A percentile compares a stretch with the other conserved stretches of the same genome.
phyloP scores from a whole-genome alignment of 768 basidiomycete species.

The Auriscalpium orientale region DNA sequence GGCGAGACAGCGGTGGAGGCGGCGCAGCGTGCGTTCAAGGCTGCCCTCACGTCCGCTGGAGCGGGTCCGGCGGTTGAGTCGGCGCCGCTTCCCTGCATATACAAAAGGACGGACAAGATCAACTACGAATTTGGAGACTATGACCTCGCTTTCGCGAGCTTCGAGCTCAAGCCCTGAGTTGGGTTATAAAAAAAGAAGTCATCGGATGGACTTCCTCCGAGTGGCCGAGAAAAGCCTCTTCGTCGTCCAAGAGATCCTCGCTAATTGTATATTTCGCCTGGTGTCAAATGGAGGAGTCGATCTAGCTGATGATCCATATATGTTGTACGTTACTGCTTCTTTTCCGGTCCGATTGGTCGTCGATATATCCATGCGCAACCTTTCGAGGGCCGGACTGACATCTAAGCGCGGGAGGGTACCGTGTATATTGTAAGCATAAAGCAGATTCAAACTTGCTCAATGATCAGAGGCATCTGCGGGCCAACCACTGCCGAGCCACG shows the following conservation, averaged over 20 bases:
- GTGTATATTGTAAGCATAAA: too few species aligned
- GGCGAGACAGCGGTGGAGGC: conserved; percentile 56
- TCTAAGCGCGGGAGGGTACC: too few species aligned
- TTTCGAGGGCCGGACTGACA: too few species aligned
- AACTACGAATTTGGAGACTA: conserved; percentile 96
- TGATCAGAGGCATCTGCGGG: neutral
- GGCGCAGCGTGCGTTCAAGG: conserved; percentile 66
- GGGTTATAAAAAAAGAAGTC: neutral
- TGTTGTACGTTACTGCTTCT: too few species aligned
- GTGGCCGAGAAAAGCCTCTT: too few species aligned
- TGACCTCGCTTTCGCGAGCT: conserved; percentile 84
- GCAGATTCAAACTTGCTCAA: neutral
- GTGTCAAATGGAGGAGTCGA: too few species aligned
- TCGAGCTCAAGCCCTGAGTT: conserved; percentile 41
- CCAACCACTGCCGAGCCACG: neutral
- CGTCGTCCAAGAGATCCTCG: too few species aligned
- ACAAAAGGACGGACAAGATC: conserved; percentile 90
- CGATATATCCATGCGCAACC: too few species aligned
- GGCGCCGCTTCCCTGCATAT: conserved; percentile 27
- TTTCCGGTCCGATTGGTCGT: too few species aligned
- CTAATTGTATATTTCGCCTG: too few species aligned
- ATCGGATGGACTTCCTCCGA: too few species aligned
- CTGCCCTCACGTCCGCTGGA: conserved; percentile 37
- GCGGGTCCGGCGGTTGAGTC: conserved; percentile 5
- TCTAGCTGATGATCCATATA: too few species aligned